Evolutionary conservation across 345 rosid genomes (phyloP).

Genomic region (Populus alba): DNA sequence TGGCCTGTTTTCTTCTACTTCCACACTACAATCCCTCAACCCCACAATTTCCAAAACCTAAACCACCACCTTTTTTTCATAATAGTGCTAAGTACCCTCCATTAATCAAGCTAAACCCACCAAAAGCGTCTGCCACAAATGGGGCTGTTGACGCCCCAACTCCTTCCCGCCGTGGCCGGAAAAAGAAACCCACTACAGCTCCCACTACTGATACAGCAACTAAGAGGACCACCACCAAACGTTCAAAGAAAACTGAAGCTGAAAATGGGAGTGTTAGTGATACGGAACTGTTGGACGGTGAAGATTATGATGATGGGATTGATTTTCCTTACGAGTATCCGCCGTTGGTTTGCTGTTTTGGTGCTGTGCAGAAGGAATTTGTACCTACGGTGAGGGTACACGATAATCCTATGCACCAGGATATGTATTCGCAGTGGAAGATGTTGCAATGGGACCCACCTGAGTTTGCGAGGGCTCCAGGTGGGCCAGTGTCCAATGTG

Average conservation of each 20-base stretch:
- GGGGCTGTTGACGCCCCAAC: constrained; percentile 50
- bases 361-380: constrained; percentile 77
- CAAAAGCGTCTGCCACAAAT: constrained; percentile 27
- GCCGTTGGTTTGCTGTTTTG: constrained; percentile 84
- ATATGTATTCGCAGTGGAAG: constrained; percentile 85
- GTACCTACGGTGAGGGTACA: constrained; percentile 79
- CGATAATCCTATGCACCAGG: constrained; percentile 76
- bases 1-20: too few relatives aligned
- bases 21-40: too few relatives aligned
- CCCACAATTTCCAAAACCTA: too few relatives aligned
- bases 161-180: constrained; percentile 62
- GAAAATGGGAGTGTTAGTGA: constrained; percentile 8
- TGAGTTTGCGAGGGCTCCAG: constrained; percentile 80
- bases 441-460: constrained; percentile 96
- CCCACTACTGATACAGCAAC: constrained; percentile 16
- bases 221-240: constrained; percentile 19
- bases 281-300: constrained; percentile 17
- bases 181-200: constrained; percentile 38
- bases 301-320: constrained; percentile 70
- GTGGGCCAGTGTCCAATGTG: constrained; percentile 82
- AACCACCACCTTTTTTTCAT: background rate
- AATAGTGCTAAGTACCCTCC: background rate
- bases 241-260: constrained; percentile 20
- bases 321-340: constrained; percentile 74
- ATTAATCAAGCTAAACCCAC: constrained; percentile 31